phyloP scores from a whole-genome alignment of 352 stramenopile genomes.

The Blastocystis sp. region DNA sequence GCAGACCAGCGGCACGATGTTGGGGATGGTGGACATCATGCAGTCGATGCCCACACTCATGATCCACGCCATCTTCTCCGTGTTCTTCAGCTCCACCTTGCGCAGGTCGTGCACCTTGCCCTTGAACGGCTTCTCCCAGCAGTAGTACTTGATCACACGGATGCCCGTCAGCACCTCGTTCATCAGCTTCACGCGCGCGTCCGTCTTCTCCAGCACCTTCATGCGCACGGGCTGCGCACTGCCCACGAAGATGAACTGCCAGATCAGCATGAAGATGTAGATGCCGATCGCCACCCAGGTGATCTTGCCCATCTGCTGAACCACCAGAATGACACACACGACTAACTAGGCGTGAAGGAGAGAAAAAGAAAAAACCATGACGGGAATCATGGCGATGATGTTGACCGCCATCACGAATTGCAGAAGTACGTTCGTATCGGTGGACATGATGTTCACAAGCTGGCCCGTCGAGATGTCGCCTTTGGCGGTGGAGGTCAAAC shows the following conservation, averaged over 20 bases:
- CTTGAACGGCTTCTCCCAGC: conserved; percentile 84
- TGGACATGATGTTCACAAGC: conserved; percentile 67
- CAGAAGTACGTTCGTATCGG: conserved; percentile 25
- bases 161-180: too few species aligned
- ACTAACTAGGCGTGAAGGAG: neutral
- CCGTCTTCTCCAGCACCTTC: too few species aligned
- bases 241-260: too few species aligned
- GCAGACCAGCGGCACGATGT: conserved; percentile 71
- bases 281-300: too few species aligned
- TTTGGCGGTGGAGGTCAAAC: conserved; percentile 71
- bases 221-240: too few species aligned
- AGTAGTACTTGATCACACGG: conserved; percentile 31
- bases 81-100: conserved; percentile 76
- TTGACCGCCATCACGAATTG: conserved; percentile 13
- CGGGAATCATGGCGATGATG: neutral
- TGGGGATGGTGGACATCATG: conserved; percentile 76
- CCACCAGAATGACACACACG: too few species aligned
- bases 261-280: too few species aligned
- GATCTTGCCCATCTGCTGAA: too few species aligned
- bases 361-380: conserved; percentile 70
- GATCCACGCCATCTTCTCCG: conserved; percentile 8
- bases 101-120: conserved; percentile 79
- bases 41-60: conserved; percentile 76
- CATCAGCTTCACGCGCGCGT: too few species aligned
- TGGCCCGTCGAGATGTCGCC: conserved; percentile 70